These are phyloP conservation scores for Populus hybrid DNA, from an alignment of 441 rosid genomes.

Conservation along the genomic window DNA sequence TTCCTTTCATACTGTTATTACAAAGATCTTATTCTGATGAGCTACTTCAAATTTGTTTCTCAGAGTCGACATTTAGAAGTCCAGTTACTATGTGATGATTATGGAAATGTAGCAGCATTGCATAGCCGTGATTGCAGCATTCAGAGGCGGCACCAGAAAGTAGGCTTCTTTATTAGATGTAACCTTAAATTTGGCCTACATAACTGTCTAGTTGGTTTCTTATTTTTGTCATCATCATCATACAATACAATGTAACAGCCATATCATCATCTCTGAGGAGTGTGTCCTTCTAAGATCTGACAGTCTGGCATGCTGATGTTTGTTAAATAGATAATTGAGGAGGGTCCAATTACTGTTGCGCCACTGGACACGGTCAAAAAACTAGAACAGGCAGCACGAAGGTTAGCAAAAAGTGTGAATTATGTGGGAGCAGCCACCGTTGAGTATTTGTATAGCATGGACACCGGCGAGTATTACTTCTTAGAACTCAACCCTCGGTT, in stretches of 20 bases:
- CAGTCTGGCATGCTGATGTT: constrained; percentile 20
- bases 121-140: constrained; percentile 99
- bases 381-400: constrained; percentile 98
- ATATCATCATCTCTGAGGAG: neutral
- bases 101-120: constrained; percentile 98
- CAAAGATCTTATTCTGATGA: constrained; percentile 16
- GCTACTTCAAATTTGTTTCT: constrained; percentile 20
- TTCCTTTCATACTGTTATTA: constrained; percentile 15
- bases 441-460: constrained; percentile 98
- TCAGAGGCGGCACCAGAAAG: constrained; percentile 99
- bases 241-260: neutral
- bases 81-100: constrained; percentile 92
- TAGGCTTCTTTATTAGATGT: constrained; percentile 26
- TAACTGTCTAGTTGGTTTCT: neutral
- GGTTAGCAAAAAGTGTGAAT: constrained; percentile 92
- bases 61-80: constrained; percentile 99
- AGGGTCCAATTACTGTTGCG: constrained; percentile 99
- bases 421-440: constrained; percentile 99
- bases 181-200: constrained; percentile 10
- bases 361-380: constrained; percentile 74
- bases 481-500: constrained; percentile 98
- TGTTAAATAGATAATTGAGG: constrained; percentile 84
- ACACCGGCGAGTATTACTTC: constrained; percentile 95
- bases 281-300: constrained; percentile 14
- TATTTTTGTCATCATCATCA: neutral